A percentile compares a stretch with the other conserved stretches of the same genome.
These are phyloP conservation scores for Botrytis paeoniae DNA, from an alignment of 2,329 filamentous ascomycete genomes.

Conservation along the genomic window DNA sequence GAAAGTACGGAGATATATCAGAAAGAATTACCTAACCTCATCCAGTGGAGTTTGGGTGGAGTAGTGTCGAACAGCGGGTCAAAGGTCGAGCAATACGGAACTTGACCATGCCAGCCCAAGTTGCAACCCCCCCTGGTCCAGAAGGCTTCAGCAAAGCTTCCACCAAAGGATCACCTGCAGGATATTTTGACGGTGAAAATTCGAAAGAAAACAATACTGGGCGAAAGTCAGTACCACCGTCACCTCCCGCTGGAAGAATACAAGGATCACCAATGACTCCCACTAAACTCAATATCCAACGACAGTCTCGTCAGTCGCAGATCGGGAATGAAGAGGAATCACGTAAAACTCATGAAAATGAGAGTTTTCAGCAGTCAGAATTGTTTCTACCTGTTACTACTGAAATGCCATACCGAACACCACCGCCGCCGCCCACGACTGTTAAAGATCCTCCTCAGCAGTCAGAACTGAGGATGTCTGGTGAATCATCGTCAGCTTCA, in stretches of 20 bases:
- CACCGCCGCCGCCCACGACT: constrained; percentile 29
- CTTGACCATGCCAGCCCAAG: constrained; percentile 22
- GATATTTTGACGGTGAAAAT: constrained; percentile 24
- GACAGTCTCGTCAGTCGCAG: constrained; percentile 50
- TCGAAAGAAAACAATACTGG: constrained; percentile 29
- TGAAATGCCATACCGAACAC: constrained; percentile 33
- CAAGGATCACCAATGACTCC: constrained; percentile 55
- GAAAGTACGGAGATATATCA: constrained; percentile 3
- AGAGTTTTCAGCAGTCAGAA: constrained; percentile 25
- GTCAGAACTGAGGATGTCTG: constrained; percentile 28
- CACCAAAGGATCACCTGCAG: constrained; percentile 13
- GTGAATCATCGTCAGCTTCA: constrained; percentile 2
- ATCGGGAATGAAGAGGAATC: constrained; percentile 43
- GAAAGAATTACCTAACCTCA: not conserved
- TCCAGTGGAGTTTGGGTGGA: constrained; percentile 5
- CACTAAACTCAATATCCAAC: constrained; percentile 53
- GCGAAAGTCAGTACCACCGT: constrained; percentile 29
- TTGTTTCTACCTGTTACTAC: constrained; percentile 26
- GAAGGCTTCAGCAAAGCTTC: constrained; percentile 25
- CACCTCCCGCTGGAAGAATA: constrained; percentile 39
- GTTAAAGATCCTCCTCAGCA: constrained; percentile 32
- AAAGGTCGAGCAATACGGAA: constrained; percentile 6
- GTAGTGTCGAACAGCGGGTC: constrained; percentile 7
- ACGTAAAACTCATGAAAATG: constrained; percentile 15
- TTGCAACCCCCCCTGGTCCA: constrained; percentile 26